Evolutionary conservation across 768 basidiomycete genomes (phyloP), one percentile per base, ranked within the genome.

Genomic region (Serendipita sp.): DNA sequence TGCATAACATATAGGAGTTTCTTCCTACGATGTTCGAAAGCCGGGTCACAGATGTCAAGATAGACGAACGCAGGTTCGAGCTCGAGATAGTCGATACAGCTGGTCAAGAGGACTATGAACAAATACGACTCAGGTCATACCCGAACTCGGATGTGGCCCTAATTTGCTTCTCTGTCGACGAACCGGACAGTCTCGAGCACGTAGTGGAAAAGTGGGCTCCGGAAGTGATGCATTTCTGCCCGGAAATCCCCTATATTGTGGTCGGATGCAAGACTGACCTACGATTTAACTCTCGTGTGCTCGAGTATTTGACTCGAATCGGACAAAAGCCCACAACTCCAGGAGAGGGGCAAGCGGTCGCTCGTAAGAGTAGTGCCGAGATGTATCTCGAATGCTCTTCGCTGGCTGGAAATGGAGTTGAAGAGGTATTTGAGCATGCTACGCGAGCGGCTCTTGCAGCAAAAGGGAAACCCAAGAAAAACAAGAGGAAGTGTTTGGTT

Each of bases 331-430:
- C 7, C 45, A 50, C n/a, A 5, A 50, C 45, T 7, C 5, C 45
- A 20, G 64, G 61, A n/a, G 61, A 67, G 58, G 66, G 64, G 20
- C 20, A 42, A 9, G 63, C 63, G 7, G 33, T 63, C 17, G 61
- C 64, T 20, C 44, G 45, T n/a, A 43, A 20, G n/a, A 16, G 63
- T 14, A 17, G 43, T 9, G 62, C 62, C 7, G 7, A 20, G 28
- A 31, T 43, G 20, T 65, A 65, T 51, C n/a, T 65, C 4, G 64
- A 65, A 42, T 65, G 64, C 34, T 64, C 66, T n/a, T 65, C 67
- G 2, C 61, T 60, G 61, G 66, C 63, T 16, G 92, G 93, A 64
- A 92, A 97, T 75, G 94, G 95, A 68, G 95, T 99, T n/a, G 17
- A 20, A 7, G 7, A 7, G 45, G 45, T 50, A 7, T 28, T 22